phyloP scores from a whole-genome alignment of 805 yeast genomes.

The Saccharomyces paradoxus region DNA sequence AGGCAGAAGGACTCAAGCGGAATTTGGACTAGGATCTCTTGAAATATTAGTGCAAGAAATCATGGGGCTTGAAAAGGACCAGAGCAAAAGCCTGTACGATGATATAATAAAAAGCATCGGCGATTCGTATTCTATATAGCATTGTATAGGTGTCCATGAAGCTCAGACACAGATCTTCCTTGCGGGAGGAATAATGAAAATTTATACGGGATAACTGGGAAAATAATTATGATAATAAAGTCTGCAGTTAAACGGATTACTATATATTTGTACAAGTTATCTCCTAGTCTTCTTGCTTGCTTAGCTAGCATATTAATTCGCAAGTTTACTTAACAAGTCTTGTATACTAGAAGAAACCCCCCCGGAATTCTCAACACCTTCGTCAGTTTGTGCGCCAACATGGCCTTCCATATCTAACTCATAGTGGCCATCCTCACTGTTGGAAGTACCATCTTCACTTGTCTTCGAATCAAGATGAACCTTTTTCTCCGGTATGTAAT shows the following conservation, averaged over 20 bases:
- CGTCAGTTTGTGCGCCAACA: slow-evolving; percentile 9
- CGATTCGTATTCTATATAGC: slow-evolving; percentile 17
- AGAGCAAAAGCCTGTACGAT: slow-evolving; percentile 9
- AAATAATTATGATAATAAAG: not conserved
- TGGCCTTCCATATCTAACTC: slow-evolving; percentile 2
- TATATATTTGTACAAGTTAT: not conserved
- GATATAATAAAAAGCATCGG: slow-evolving; percentile 21
- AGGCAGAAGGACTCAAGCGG: slow-evolving; percentile 25
- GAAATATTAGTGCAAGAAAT: slow-evolving; percentile 14
- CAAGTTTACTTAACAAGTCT: slow-evolving; percentile 29
- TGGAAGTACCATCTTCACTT: not conserved
- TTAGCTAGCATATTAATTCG: slow-evolving; percentile 13
- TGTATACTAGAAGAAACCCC: slow-evolving; percentile 29
- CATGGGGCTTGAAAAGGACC: slow-evolving; percentile 14
- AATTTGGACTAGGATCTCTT: slow-evolving; percentile 18
- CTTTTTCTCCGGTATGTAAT: not conserved
- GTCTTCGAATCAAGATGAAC: not conserved
- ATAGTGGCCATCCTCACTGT: slow-evolving; percentile 4
- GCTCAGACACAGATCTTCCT: no score
- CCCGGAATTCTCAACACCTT: slow-evolving; percentile 11
- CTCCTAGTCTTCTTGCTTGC: not conserved
- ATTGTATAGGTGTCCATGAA: not conserved
- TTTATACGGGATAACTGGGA: not conserved
- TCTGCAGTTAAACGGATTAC: not conserved
- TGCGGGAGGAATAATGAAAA: not conserved